Evolutionary conservation across 139 green algal species (phyloP).

Genomic region (Auxenochlorella pyrenoidosa): DNA sequence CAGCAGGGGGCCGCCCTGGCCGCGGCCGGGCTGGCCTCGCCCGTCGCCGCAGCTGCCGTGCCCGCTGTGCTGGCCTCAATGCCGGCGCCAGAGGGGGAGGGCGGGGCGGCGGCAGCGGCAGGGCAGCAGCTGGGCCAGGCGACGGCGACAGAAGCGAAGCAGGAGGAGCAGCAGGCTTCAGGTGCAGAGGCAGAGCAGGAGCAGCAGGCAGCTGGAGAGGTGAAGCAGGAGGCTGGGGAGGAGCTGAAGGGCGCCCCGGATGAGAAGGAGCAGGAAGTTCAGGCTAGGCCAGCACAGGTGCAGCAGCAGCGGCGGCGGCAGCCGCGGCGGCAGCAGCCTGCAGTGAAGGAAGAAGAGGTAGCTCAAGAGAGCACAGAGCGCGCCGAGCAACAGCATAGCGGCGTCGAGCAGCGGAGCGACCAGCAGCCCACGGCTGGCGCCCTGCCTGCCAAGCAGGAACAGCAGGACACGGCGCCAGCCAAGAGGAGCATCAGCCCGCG

Average conservation of each 20-base stretch:
- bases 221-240: neutral
- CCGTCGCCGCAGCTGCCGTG: neutral
- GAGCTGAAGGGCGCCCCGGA: neutral
- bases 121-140: neutral
- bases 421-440: slow-evolving; percentile 18
- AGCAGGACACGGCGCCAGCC: neutral
- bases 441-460: neutral
- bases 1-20: neutral
- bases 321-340: neutral
- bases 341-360: neutral
- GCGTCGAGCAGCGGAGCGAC: neutral
- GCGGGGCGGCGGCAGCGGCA: neutral
- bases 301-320: neutral
- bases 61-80: neutral
- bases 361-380: neutral
- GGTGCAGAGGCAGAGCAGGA: neutral
- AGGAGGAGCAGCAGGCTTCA: neutral
- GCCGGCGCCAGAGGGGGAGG: neutral
- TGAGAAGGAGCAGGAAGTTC: neutral
- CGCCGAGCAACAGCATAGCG: neutral
- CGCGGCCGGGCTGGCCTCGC: neutral
- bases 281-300: neutral
- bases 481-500: neutral
- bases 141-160: neutral
- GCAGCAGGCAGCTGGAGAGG: neutral